These are phyloP conservation scores for Xanthoparmelia taractica DNA, from an alignment of 495 filamentous ascomycete genomes.

Conservation along the genomic window DNA sequence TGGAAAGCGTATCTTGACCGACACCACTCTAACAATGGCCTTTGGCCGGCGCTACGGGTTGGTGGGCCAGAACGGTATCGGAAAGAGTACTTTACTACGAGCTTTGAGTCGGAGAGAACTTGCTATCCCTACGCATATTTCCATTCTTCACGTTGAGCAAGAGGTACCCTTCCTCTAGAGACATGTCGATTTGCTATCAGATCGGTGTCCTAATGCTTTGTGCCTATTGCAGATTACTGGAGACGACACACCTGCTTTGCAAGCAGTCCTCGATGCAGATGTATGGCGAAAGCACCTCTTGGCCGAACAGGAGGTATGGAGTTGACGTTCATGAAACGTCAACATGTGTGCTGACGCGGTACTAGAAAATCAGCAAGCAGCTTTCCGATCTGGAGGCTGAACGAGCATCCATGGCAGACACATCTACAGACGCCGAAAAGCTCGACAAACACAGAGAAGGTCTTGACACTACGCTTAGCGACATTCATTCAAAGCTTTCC, in stretches of 20 bases:
- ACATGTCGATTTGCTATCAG: neutral
- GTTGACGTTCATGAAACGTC: neutral
- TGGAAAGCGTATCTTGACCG: conserved; percentile 78
- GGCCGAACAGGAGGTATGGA: conserved; percentile 71
- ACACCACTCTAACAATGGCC: conserved; percentile 81
- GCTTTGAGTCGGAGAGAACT: conserved; percentile 91
- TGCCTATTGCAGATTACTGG: conserved; percentile 62
- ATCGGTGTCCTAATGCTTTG: neutral
- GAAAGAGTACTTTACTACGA: conserved; percentile 90
- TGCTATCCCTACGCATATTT: conserved; percentile 90
- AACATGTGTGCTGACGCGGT: conserved; percentile 20
- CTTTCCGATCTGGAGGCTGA: conserved; percentile 74
- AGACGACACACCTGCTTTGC: conserved; percentile 90
- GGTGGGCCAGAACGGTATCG: conserved; percentile 98
- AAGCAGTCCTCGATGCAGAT: conserved; percentile 95
- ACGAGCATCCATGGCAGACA: conserved; percentile 73
- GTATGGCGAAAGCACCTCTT: conserved; percentile 97
- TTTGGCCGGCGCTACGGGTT: conserved; percentile 95
- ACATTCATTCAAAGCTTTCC: conserved; percentile 84
- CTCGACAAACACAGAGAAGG: conserved; percentile 84
- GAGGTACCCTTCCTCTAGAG: conserved; percentile 51
- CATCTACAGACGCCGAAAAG: conserved; percentile 71
- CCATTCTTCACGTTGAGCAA: conserved; percentile 98
- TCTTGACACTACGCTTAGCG: conserved; percentile 76
- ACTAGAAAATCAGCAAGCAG: conserved; percentile 72